Evolutionary conservation across 2,329 filamentous ascomycete genomes (phyloP).

Genomic region (Endoconidiophora polonica): DNA sequence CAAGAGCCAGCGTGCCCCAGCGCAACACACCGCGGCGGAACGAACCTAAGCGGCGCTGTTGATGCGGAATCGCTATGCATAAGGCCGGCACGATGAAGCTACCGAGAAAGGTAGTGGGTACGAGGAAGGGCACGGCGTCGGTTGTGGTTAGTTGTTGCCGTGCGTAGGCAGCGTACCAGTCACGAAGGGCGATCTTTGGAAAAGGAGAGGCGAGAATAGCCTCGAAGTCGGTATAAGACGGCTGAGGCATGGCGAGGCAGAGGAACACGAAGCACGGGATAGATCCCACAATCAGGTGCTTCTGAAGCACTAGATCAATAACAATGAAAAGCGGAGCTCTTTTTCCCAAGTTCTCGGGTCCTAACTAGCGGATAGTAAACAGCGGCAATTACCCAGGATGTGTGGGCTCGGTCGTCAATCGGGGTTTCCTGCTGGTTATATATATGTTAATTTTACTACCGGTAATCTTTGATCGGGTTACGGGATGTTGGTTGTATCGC

Average conservation of each 20-base stretch:
- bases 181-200: slow-evolving; percentile 14
- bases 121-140: slow-evolving; percentile 28
- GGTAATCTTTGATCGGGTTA: no score
- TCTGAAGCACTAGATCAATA: no score
- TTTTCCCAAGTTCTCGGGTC: no score
- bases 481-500: no score
- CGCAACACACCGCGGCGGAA: slow-evolving; percentile 25
- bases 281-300: no score
- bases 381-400: no score
- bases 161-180: slow-evolving; percentile 24
- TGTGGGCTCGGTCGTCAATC: no score
- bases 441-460: no score
- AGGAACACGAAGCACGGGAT: no score
- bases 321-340: no score
- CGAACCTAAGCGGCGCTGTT: slow-evolving; percentile 22
- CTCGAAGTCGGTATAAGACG: slow-evolving; percentile 2
- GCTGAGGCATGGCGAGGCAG: background rate
- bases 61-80: slow-evolving; percentile 41
- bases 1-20: slow-evolving; percentile 31
- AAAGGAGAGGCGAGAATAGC: slow-evolving; percentile 5
- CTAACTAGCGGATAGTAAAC: no score
- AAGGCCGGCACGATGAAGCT: slow-evolving; percentile 32
- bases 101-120: slow-evolving; percentile 35
- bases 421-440: no score
- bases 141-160: slow-evolving; percentile 23